These are phyloP conservation scores for Metschnikowia colocasiae DNA, from an alignment of 805 yeast genomes.

Conservation along the genomic window DNA sequence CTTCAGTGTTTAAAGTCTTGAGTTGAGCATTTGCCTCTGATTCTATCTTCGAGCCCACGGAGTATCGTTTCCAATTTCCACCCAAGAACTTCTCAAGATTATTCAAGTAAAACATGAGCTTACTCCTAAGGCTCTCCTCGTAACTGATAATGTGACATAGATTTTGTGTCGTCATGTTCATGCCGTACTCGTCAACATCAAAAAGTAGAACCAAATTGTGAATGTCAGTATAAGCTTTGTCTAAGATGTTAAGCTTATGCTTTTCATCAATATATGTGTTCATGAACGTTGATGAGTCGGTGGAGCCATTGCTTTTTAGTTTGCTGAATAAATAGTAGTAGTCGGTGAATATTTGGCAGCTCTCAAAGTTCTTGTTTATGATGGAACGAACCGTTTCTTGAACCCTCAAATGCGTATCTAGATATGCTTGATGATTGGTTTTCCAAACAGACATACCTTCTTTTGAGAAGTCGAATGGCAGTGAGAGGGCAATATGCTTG, in stretches of 20 bases:
- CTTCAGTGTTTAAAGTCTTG: constrained; percentile 43
- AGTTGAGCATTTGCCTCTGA: constrained; percentile 45
- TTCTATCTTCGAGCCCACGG: constrained; percentile 56
- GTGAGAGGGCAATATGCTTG: constrained; percentile 25
- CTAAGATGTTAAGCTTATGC: constrained; percentile 30
- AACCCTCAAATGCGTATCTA: constrained; percentile 19
- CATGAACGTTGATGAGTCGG: constrained; percentile 10
- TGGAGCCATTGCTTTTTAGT: constrained; percentile 16
- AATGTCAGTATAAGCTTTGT: constrained; percentile 28
- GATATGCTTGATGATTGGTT: constrained; percentile 27
- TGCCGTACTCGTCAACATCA: neutral
- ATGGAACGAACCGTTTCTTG: constrained; percentile 21
- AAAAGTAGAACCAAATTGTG: constrained; percentile 9
- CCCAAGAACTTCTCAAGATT: constrained; percentile 30
- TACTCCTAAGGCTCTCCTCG: constrained; percentile 12
- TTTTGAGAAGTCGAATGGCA: constrained; percentile 32
- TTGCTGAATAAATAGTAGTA: constrained; percentile 24
- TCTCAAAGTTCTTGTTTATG: constrained; percentile 25
- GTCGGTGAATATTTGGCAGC: constrained; percentile 27
- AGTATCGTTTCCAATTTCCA: constrained; percentile 34
- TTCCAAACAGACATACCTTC: constrained; percentile 30
- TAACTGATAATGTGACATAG: neutral
- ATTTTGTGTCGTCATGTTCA: neutral
- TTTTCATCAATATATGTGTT: constrained; percentile 33
- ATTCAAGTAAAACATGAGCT: constrained; percentile 23